phyloP scores from a whole-genome alignment of 139 green algal species.

The Mychonastes homosphaera region DNA sequence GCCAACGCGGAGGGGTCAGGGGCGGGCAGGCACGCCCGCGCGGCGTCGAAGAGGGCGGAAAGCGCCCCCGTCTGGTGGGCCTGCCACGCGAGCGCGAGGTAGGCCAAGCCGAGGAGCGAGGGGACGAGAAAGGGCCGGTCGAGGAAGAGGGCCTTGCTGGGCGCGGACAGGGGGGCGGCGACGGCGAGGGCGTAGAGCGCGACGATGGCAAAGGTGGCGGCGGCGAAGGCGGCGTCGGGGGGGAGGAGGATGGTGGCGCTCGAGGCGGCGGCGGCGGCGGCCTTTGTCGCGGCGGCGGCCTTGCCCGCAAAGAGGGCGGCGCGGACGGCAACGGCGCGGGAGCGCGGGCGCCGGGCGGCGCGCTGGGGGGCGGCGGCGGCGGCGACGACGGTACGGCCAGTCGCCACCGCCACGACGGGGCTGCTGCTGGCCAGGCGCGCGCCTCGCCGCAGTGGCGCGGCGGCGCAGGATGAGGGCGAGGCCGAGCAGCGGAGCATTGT shows the following conservation, averaged over 20 bases:
- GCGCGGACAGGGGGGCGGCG: not conserved
- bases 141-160: not conserved
- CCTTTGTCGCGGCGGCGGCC: not conserved
- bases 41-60: not conserved
- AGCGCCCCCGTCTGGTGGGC: slow-evolving; percentile 5
- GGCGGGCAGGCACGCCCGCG: not conserved
- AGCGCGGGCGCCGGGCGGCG: no score
- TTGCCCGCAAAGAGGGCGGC: no score
- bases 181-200: slow-evolving; percentile 36
- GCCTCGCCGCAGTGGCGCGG: no score
- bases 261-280: not conserved
- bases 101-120: slow-evolving; percentile 12
- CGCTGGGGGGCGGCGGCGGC: no score
- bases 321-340: no score
- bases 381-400: no score
- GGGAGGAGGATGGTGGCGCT: not conserved
- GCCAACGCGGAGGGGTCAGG: slow-evolving; percentile 29
- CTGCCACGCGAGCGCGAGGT: slow-evolving; percentile 18
- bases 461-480: no score
- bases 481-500: no score
- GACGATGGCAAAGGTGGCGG: slow-evolving; percentile 46
- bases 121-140: not conserved
- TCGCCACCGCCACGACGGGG: no score
- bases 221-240: slow-evolving; percentile 36
- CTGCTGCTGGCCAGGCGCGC: no score